These are phyloP conservation scores for Rhizophlyctis rosea DNA, from an alignment of 192 early-diverging fungal genomes.

Conservation along the genomic window DNA sequence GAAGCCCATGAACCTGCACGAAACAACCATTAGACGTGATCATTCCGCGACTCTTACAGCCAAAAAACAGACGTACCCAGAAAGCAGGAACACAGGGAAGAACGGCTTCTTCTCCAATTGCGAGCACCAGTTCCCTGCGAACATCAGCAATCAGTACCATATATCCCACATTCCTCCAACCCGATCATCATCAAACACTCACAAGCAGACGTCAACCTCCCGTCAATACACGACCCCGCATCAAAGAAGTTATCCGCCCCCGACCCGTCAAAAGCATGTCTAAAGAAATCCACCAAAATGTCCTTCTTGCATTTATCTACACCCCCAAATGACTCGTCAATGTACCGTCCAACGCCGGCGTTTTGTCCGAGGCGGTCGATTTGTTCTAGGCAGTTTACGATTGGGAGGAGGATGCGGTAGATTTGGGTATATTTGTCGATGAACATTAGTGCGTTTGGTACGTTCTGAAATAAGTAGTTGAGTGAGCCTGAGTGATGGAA, in stretches of 20 bases:
- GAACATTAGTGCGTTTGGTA: slow-evolving; percentile 97
- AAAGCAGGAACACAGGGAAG: slow-evolving; percentile 87
- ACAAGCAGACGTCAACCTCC: slow-evolving; percentile 89
- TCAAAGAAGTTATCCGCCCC: slow-evolving; percentile 73
- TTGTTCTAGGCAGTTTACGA: slow-evolving; percentile 70
- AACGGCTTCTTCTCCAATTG: slow-evolving; percentile 81
- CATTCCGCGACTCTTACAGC: background rate
- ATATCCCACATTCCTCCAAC: too few relatives aligned
- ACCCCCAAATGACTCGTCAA: slow-evolving; percentile 70
- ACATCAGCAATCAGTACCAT: slow-evolving; percentile 10
- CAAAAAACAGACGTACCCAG: slow-evolving; percentile 39
- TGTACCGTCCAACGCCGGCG: slow-evolving; percentile 59
- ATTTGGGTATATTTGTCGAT: slow-evolving; percentile 98
- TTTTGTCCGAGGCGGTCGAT: slow-evolving; percentile 56
- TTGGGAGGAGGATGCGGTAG: slow-evolving; percentile 89
- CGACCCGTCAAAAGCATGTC: slow-evolving; percentile 93
- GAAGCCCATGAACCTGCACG: slow-evolving; percentile 15
- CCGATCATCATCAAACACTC: too few relatives aligned
- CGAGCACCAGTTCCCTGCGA: slow-evolving; percentile 51
- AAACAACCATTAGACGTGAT: background rate
- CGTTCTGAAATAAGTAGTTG: slow-evolving; percentile 53
- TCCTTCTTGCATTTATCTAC: slow-evolving; percentile 60
- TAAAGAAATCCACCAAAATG: slow-evolving; percentile 92
- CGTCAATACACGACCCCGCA: slow-evolving; percentile 94
- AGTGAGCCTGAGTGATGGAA: background rate